Evolutionary conservation across 768 basidiomycete genomes (phyloP).

Genomic region (Megacollybia marginata): DNA sequence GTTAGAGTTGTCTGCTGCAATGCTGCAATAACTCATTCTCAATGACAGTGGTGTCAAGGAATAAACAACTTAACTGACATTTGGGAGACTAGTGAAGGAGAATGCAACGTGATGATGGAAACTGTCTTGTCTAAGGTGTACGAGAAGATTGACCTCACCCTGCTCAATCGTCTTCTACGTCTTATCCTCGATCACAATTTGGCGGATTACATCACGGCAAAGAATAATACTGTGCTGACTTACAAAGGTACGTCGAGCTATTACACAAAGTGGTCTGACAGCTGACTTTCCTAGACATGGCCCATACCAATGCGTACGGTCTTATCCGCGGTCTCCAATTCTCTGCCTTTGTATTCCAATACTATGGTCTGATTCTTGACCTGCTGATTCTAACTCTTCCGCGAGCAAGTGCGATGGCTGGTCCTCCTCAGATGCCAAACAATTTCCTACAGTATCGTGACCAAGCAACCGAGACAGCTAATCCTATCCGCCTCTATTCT

Average conservation of each 20-base stretch:
- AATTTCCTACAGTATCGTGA: conserved; percentile 98
- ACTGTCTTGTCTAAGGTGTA: conserved; percentile 97
- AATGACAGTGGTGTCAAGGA: conserved; percentile 86
- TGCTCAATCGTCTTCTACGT: conserved; percentile 91
- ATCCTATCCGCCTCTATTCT: conserved; percentile 97
- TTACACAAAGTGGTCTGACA: neutral
- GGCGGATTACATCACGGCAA: conserved; percentile 98
- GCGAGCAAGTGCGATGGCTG: conserved; percentile 98
- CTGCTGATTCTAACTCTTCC: conserved; percentile 95
- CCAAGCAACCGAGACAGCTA: conserved; percentile 88
- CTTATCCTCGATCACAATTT: conserved; percentile 97
- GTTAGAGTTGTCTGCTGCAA: conserved; percentile 14
- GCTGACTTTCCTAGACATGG: conserved; percentile 57
- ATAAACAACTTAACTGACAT: conserved; percentile 98
- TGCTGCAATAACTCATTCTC: neutral
- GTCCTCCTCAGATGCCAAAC: conserved; percentile 95
- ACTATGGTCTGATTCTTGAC: conserved; percentile 93
- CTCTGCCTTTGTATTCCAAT: conserved; percentile 99
- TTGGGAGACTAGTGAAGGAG: conserved; percentile 97
- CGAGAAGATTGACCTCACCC: conserved; percentile 96
- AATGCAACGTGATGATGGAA: conserved; percentile 99
- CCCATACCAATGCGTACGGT: conserved; percentile 95
- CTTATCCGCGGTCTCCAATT: conserved; percentile 97
- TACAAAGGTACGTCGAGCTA: conserved; percentile 58
- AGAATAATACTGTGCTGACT: conserved; percentile 93